phyloP scores from a whole-genome alignment of 306 rosid genomes.

The Fragaria iinumae region DNA sequence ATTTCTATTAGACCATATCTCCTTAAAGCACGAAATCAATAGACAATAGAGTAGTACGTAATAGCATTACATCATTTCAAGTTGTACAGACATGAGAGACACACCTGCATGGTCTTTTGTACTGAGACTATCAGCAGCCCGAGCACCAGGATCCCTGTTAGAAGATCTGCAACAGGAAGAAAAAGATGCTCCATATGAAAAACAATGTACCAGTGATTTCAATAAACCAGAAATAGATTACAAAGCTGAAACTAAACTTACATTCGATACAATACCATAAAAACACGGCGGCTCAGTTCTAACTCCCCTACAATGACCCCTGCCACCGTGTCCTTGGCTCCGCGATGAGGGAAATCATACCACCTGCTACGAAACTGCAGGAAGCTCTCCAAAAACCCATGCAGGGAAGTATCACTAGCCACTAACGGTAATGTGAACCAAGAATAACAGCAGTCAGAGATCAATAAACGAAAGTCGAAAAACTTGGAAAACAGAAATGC shows the following conservation, averaged over 20 bases:
- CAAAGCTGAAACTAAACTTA: slow-evolving; percentile 46
- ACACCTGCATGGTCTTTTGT: slow-evolving; percentile 81
- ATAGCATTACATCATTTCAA: not conserved
- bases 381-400: slow-evolving; percentile 85
- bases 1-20: not conserved
- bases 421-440: slow-evolving; percentile 45
- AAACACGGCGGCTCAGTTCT: slow-evolving; percentile 80
- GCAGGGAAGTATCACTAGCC: slow-evolving; percentile 76
- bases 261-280: slow-evolving; percentile 93
- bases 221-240: not conserved
- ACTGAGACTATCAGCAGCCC: slow-evolving; percentile 70
- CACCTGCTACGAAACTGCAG: slow-evolving; percentile 88
- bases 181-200: not conserved
- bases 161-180: slow-evolving; percentile 64
- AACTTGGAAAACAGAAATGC: not conserved
- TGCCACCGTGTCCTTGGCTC: slow-evolving; percentile 71
- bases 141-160: slow-evolving; percentile 81
- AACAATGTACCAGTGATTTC: not conserved
- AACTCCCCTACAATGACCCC: slow-evolving; percentile 92
- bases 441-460: not conserved
- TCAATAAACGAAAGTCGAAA: not conserved
- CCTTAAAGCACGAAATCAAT: not conserved
- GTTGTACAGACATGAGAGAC: slow-evolving; percentile 16
- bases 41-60: not conserved
- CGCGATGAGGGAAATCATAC: slow-evolving; percentile 89